These are phyloP conservation scores for Agrocybe praecox DNA, from an alignment of 768 basidiomycete genomes.

Conservation along the genomic window DNA sequence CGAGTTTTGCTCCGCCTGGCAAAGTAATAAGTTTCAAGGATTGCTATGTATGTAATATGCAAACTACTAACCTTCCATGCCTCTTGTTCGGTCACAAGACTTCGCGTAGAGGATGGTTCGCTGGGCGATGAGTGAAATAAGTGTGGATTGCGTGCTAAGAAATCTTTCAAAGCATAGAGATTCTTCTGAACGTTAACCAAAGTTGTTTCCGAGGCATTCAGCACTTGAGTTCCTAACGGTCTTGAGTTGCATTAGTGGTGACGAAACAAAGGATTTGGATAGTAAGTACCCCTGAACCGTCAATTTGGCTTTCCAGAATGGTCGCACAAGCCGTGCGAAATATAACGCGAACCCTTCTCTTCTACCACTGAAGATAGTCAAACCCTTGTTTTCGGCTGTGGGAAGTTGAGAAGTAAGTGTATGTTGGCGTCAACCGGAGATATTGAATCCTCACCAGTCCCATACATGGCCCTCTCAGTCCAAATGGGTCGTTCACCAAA, in stretches of 20 bases:
- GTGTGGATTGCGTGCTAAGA: constrained; percentile 81
- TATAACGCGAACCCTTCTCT: constrained; percentile 89
- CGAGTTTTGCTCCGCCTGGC: constrained; percentile 79
- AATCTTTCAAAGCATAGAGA: constrained; percentile 72
- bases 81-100: constrained; percentile 73
- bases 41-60: neutral
- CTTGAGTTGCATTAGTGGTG: neutral
- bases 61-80: constrained; percentile 74
- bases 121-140: constrained; percentile 83
- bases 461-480: constrained; percentile 77
- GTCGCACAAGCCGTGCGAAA: constrained; percentile 81
- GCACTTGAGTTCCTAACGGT: constrained; percentile 46
- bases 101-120: constrained; percentile 60
- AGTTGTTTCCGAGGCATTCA: constrained; percentile 62
- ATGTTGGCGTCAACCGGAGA: neutral
- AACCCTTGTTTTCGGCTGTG: constrained; percentile 68
- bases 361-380: constrained; percentile 81
- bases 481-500: constrained; percentile 84
- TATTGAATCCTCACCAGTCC: constrained; percentile 54
- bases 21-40: neutral
- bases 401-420: neutral
- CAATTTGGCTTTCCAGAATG: constrained; percentile 86
- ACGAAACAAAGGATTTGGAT: neutral
- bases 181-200: constrained; percentile 81
- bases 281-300: constrained; percentile 51